Percentiles rank a stretch among this genome's conserved stretches.
Conservation (phyloP, 352 stramenopile species). For the Phytophthora rubi region DNA sequence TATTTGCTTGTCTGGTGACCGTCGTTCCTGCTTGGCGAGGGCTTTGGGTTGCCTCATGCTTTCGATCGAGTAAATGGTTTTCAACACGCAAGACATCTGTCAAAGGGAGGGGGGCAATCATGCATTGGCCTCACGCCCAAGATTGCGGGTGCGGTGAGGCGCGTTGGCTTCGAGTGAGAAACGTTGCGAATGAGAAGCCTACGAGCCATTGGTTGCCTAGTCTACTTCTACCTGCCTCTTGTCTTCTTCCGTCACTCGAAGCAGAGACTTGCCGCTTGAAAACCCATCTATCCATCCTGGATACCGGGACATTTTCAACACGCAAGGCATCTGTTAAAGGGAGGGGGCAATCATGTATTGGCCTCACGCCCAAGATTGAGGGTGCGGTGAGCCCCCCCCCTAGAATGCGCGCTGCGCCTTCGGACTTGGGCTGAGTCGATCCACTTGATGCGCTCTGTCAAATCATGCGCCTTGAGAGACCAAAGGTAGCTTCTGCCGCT, state of each 20-base stretch:
- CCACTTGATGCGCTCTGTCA: no score
- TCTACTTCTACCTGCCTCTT: neutral
- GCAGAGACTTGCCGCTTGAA: slow-evolving; percentile 2
- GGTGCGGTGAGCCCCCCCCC: neutral
- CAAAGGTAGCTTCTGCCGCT: neutral
- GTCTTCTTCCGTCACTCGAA: neutral
- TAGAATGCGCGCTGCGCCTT: neutral
- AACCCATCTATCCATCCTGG: neutral
- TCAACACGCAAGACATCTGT: slow-evolving; percentile 5
- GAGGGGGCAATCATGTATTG: slow-evolving; percentile 3
- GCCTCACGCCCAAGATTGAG: slow-evolving; percentile 1
- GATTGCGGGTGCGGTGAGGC: slow-evolving; percentile 4
- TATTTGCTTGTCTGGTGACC: no score
- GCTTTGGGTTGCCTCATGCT: no score
- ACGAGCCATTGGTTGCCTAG: neutral
- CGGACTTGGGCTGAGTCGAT: neutral
- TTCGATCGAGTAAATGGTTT: neutral
- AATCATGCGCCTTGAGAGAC: neutral
- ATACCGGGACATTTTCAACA: neutral
- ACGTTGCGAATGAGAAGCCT: neutral
- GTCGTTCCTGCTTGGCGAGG: no score
- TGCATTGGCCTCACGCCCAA: slow-evolving; percentile 1
- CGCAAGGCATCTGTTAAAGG: neutral
- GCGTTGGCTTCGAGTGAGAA: neutral
- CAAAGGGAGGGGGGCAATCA: neutral